Evolutionary conservation across 352 stramenopile genomes (phyloP), one percentile per base, ranked within the genome.

Genomic region (Globisporangium carolinianum): DNA sequence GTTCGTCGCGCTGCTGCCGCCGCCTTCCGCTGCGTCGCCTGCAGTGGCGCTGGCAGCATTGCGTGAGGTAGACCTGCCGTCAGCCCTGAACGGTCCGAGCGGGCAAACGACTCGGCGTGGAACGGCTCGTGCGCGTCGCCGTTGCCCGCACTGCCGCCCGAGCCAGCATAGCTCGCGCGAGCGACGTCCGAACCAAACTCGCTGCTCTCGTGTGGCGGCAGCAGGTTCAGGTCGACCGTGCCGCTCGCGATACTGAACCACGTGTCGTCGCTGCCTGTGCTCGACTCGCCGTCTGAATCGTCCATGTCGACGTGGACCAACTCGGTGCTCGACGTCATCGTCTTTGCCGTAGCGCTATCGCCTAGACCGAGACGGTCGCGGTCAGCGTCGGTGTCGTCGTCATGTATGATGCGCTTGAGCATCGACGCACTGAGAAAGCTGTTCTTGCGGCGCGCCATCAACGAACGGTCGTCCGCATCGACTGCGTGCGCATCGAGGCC

Each of bases 231-330:
- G 52, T 89, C 79, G 32, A 80, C 55, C 37, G 79, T 88, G 14
- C 76, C 79, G 49, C 78, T 91, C 12, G 82, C 75, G 51, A 95
- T 89, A 47, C 86, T 95, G 62, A 95, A 95, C 86, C 86, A 95
- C 0, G 86, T 94, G 50, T 95, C 86, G 56, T 95, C 86, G 72
- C 86, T 95, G 38, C 79, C 77, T 47, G 83, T 79, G 58, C 83
- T 89, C 18, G 83, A 91, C 35, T 82, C 69, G 53, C 63, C 69
- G 43, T 89, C 83, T 0, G 69, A 84, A 35, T 86, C 75, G 17
- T 46, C 56, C 53, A 55, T 45, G 57, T 62, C 67, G 57, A 72
- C 61, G 54, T 72, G 52, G 48, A 55, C 36, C 11, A 32, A 54
- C 57, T 63, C 47, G 39, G 60, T 65, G 41, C 53, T 37, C 15